These are phyloP conservation scores for Eustoma russellianum DNA, from an alignment of 257 asterid species.

Conservation along the genomic window DNA sequence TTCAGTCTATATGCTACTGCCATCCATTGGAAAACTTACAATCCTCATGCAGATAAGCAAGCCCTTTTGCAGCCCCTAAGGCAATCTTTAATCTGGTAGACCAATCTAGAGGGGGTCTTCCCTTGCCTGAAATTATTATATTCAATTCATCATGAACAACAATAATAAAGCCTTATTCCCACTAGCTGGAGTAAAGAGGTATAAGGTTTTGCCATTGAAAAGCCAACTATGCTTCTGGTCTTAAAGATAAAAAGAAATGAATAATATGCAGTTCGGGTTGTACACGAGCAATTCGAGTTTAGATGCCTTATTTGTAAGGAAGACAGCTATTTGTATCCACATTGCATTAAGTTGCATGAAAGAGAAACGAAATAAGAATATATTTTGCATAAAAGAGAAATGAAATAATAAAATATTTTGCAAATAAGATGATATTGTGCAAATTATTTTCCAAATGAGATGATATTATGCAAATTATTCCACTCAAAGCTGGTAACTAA, in stretches of 20 bases:
- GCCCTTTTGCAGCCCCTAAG: constrained; percentile 38
- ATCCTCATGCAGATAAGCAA: constrained; percentile 44
- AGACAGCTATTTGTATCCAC: neutral
- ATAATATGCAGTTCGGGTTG: too few relatives aligned
- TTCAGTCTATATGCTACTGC: too few relatives aligned
- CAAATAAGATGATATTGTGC: too few relatives aligned
- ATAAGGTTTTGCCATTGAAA: neutral
- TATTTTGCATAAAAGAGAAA: too few relatives aligned
- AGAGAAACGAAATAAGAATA: neutral
- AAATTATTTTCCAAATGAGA: too few relatives aligned
- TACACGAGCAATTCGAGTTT: too few relatives aligned
- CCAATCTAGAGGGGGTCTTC: constrained; percentile 37
- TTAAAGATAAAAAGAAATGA: neutral
- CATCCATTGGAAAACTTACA: constrained; percentile 15
- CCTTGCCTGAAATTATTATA: constrained; percentile 16
- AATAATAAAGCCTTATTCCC: neutral
- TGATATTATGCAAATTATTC: too few relatives aligned
- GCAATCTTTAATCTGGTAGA: constrained; percentile 32
- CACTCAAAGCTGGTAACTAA: too few relatives aligned
- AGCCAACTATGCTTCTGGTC: neutral
- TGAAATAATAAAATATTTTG: neutral
- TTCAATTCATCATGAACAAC: too few relatives aligned
- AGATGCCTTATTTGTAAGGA: too few relatives aligned
- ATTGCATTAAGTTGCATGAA: neutral
- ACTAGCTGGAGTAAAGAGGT: neutral